A percentile compares a stretch with the other conserved stretches of the same genome.
phyloP scores from a whole-genome alignment of 371 early-diverging fungal species.

The Mucor lusitanicus region DNA sequence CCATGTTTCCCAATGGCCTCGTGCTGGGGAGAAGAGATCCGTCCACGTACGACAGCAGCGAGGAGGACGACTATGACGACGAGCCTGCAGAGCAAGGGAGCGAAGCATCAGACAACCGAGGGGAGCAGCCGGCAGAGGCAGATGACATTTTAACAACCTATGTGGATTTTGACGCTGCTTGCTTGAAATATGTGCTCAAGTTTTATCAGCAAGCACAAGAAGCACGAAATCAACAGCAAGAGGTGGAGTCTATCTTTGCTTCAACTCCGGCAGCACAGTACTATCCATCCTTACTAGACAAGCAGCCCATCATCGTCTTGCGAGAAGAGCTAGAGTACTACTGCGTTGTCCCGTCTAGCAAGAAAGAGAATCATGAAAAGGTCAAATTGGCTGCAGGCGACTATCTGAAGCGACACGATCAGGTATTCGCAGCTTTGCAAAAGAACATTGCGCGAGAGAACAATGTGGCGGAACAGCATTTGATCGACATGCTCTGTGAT shows the following conservation, averaged over 20 bases:
- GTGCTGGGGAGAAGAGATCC: constrained; percentile 47
- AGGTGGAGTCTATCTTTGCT: constrained; percentile 7
- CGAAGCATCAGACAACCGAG: constrained; percentile 20
- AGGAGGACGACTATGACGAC: constrained; percentile 48
- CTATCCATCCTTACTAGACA: constrained; percentile 60
- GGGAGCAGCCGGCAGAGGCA: background rate
- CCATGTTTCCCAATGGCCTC: constrained; percentile 79
- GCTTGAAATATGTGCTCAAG: constrained; percentile 52
- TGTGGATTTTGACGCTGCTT: constrained; percentile 58
- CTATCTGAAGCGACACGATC: constrained; percentile 56
- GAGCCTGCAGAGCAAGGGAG: constrained; percentile 45
- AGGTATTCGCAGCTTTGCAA: constrained; percentile 70
- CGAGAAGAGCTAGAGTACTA: constrained; percentile 64
- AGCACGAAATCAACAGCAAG: constrained; percentile 17
- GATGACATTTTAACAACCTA: constrained; percentile 51
- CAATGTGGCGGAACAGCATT: constrained; percentile 76
- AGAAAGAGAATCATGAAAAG: constrained; percentile 30
- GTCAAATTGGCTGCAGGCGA: constrained; percentile 63
- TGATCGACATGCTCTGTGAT: constrained; percentile 81
- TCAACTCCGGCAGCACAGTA: constrained; percentile 23
- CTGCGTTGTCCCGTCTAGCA: constrained; percentile 40
- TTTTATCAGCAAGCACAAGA: constrained; percentile 47
- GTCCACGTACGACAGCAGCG: constrained; percentile 33
- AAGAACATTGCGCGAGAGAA: constrained; percentile 69
- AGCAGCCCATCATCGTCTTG: constrained; percentile 66